These are phyloP conservation scores for Zarea fungicola DNA, from an alignment of 2,329 filamentous ascomycete species.

Conservation along the genomic window DNA sequence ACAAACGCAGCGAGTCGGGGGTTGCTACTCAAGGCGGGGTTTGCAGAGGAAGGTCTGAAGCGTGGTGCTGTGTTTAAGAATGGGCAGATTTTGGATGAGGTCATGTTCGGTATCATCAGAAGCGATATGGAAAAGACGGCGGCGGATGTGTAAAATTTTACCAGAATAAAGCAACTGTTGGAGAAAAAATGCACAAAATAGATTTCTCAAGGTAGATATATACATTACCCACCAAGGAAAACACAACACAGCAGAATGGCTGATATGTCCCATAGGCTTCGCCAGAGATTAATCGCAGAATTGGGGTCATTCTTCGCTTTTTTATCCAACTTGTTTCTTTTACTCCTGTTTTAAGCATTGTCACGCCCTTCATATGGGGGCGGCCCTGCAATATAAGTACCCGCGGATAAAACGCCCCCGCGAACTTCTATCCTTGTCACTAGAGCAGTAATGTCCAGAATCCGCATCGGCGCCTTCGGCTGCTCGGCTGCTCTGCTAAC, in stretches of 20 bases:
- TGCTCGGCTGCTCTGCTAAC: no score
- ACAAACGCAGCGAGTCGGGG: constrained; percentile 36
- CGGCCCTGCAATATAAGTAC: neutral
- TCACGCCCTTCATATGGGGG: constrained; percentile 6
- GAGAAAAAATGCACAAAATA: no score
- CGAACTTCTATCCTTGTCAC: constrained; percentile 5
- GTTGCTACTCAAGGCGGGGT: constrained; percentile 40
- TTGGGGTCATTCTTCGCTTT: no score
- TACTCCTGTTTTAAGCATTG: neutral
- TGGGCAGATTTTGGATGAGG: constrained; percentile 32
- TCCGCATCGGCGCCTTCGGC: neutral
- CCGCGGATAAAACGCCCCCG: constrained; percentile 7
- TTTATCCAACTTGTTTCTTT: no score
- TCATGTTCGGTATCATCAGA: constrained; percentile 34
- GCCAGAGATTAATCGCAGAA: no score
- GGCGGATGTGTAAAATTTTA: no score
- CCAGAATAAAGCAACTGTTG: no score
- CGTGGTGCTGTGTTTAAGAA: constrained; percentile 38
- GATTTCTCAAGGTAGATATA: no score
- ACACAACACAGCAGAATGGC: no score
- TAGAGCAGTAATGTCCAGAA: constrained; percentile 4
- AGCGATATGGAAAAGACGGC: constrained; percentile 24
- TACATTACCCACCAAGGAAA: no score
- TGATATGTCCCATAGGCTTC: no score
- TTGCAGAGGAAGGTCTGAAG: constrained; percentile 37